Evolutionary conservation across 495 filamentous ascomycete species (phyloP).

Genomic region (Talaromyces trachyspermus): DNA sequence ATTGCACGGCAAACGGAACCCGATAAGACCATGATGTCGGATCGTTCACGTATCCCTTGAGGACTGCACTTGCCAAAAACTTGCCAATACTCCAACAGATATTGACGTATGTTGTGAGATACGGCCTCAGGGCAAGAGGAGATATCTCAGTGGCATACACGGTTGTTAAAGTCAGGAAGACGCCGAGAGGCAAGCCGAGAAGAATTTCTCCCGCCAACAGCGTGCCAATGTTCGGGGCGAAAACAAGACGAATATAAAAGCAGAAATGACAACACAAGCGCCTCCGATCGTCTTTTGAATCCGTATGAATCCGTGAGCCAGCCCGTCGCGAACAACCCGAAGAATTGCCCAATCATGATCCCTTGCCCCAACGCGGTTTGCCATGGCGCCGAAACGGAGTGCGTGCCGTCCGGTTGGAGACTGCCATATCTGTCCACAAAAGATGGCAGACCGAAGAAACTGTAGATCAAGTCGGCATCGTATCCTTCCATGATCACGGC

Average conservation of each 20-base stretch:
- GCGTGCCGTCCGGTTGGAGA: constrained; percentile 30
- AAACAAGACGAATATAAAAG: constrained; percentile 13
- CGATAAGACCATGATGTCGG: constrained; percentile 43
- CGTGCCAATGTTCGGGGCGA: constrained; percentile 4
- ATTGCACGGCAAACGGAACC: constrained; percentile 50
- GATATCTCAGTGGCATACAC: constrained; percentile 46
- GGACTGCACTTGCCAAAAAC: constrained; percentile 41
- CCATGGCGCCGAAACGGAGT: constrained; percentile 57
- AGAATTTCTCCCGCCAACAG: constrained; percentile 8
- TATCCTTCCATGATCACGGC: constrained; percentile 46
- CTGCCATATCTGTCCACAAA: constrained; percentile 58
- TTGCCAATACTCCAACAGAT: constrained; percentile 45
- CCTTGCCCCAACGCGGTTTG: constrained; percentile 59
- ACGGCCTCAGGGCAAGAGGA: constrained; percentile 34
- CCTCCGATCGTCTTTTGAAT: constrained; percentile 50
- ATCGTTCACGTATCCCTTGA: constrained; percentile 24
- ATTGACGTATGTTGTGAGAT: constrained; percentile 41
- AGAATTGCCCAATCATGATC: constrained; percentile 19
- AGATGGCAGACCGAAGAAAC: constrained; percentile 24
- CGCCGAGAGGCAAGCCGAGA: constrained; percentile 21
- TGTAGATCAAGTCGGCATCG: constrained; percentile 32
- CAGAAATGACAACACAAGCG: constrained; percentile 38
- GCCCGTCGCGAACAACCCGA: constrained; percentile 32
- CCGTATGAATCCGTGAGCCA: constrained; percentile 37
- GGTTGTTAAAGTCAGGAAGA: constrained; percentile 46